Conservation (phyloP, 2,329 filamentous ascomycete species). For the Ramularia endophylla region DNA sequence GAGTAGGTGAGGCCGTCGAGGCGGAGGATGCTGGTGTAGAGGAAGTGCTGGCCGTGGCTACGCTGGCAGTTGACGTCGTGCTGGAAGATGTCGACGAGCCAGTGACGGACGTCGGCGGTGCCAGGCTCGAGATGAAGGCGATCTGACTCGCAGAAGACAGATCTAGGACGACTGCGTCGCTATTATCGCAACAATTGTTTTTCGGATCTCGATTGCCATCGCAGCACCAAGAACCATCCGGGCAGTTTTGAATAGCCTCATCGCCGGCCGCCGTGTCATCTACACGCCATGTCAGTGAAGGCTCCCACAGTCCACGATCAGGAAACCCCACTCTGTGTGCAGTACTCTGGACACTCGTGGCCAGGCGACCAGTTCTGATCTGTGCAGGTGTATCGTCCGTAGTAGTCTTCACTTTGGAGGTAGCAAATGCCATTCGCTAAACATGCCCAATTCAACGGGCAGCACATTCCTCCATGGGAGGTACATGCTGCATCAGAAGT, state of each 20-base stretch:
- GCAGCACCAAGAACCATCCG: conserved; percentile 29
- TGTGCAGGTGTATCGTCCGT: conserved; percentile 31
- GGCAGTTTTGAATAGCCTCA: conserved; percentile 28
- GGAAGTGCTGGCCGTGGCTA: conserved; percentile 1
- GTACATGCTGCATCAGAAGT: conserved; percentile 23
- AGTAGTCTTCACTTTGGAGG: conserved; percentile 18
- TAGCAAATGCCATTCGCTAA: conserved; percentile 31
- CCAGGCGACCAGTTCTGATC: conserved; percentile 26
- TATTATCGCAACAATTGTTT: conserved; percentile 17
- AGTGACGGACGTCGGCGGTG: conserved; percentile 7
- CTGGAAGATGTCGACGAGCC: neutral
- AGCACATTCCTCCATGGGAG: conserved; percentile 26
- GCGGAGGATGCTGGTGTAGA: neutral
- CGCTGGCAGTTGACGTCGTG: neutral
- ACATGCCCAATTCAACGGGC: conserved; percentile 32
- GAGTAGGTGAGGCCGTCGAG: neutral
- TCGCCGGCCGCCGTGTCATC: conserved; percentile 23
- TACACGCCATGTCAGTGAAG: conserved; percentile 5
- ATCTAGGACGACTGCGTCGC: conserved; percentile 11
- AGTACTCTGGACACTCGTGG: conserved; percentile 16
- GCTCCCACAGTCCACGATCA: neutral
- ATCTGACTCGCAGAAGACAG: conserved; percentile 1
- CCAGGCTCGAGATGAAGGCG: conserved; percentile 17
- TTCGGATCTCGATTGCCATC: conserved; percentile 19
- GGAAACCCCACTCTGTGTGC: conserved; percentile 18